phyloP scores from a whole-genome alignment of 2,329 filamentous ascomycete genomes.

The Colletotrichum shisoi region DNA sequence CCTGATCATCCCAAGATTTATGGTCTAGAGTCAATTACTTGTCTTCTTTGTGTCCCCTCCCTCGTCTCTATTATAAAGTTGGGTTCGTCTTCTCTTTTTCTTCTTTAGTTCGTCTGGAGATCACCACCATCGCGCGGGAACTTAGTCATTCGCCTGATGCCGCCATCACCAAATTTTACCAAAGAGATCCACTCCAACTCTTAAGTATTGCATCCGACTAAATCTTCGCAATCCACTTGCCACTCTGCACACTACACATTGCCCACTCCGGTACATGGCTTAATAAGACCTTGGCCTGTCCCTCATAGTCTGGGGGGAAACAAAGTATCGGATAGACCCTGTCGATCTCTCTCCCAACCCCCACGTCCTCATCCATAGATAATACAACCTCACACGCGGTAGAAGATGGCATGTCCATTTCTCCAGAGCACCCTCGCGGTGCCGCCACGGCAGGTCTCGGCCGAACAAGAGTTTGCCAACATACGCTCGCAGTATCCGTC shows the following conservation, averaged over 20 bases:
- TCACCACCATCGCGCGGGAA: conserved; percentile 7
- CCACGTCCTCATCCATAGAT: neutral
- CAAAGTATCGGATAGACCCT: conserved; percentile 1
- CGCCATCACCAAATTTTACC: conserved; percentile 32
- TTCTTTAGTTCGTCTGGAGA: conserved; percentile 16
- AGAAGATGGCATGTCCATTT: conserved; percentile 33
- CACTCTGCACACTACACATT: neutral
- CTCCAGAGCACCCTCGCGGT: conserved; percentile 32
- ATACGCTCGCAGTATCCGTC: conserved; percentile 34
- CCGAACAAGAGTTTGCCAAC: conserved; percentile 35
- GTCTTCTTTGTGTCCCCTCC: neutral
- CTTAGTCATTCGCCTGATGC: conserved; percentile 34
- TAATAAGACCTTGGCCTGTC: neutral
- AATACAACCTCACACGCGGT: neutral
- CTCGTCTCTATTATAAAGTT: conserved; percentile 22
- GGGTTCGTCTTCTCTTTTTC: conserved; percentile 28
- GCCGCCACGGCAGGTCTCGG: conserved; percentile 28
- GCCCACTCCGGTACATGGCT: neutral
- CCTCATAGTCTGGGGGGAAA: conserved; percentile 14
- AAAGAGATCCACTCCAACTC: conserved; percentile 23
- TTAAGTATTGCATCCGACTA: too few species aligned
- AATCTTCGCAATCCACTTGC: neutral
- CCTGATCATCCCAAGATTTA: conserved; percentile 23
- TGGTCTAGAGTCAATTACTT: neutral
- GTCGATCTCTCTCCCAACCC: conserved; percentile 6